A percentile compares a stretch with the other conserved stretches of the same genome.
These are phyloP conservation scores for Clathrus columnatus DNA, from an alignment of 768 basidiomycete genomes.

Conservation along the genomic window DNA sequence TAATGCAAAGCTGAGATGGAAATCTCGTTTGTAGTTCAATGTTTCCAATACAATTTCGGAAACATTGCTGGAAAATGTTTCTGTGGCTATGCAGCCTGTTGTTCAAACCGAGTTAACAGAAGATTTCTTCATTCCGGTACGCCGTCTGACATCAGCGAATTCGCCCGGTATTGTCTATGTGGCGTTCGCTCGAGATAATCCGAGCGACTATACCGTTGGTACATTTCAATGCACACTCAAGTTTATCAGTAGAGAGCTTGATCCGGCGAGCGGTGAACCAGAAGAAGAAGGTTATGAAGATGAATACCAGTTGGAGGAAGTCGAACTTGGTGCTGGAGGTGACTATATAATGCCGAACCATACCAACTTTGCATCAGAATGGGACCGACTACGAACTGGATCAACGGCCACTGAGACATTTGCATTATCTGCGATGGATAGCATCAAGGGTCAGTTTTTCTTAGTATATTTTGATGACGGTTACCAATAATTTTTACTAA, in stretches of 20 bases:
- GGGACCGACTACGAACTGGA: slow-evolving; percentile 81
- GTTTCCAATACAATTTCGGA: slow-evolving; percentile 94
- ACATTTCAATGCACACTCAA: slow-evolving; percentile 89
- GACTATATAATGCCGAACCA: slow-evolving; percentile 98
- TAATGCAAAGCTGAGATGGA: slow-evolving; percentile 7
- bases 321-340: slow-evolving; percentile 83
- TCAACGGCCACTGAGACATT: slow-evolving; percentile 88
- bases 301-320: slow-evolving; percentile 95
- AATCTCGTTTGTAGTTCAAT: slow-evolving; percentile 61
- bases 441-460: slow-evolving; percentile 70
- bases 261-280: slow-evolving; percentile 89
- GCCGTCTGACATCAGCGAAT: slow-evolving; percentile 54
- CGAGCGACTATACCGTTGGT: slow-evolving; percentile 67
- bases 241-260: slow-evolving; percentile 95
- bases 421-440: slow-evolving; percentile 83
- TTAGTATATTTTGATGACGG: neutral
- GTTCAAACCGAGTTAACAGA: slow-evolving; percentile 72
- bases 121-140: slow-evolving; percentile 88
- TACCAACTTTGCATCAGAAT: slow-evolving; percentile 84
- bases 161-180: slow-evolving; percentile 89
- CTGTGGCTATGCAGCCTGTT: slow-evolving; percentile 83
- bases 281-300: slow-evolving; percentile 99
- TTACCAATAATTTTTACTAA: neutral
- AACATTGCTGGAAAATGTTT: slow-evolving; percentile 89
- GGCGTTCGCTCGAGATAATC: slow-evolving; percentile 78